Evolutionary conservation across 2,329 filamentous ascomycete genomes (phyloP).

Genomic region (Biscogniauxia mediterranea): DNA sequence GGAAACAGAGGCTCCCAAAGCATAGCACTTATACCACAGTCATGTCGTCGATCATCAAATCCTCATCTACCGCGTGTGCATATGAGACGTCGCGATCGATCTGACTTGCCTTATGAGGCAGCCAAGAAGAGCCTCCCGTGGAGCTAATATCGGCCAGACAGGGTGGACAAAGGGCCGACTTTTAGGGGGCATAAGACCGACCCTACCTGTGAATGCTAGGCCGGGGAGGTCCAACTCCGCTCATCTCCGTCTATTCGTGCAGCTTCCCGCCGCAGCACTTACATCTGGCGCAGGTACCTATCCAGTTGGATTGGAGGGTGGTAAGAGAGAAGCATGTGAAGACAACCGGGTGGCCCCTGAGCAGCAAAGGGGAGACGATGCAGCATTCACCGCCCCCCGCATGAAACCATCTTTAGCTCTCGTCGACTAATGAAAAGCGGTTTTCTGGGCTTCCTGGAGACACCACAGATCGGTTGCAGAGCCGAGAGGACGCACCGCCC

Average conservation of each 20-base stretch:
- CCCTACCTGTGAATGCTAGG: not conserved
- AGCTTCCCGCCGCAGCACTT: no score
- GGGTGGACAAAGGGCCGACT: not conserved
- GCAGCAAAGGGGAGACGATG: not conserved
- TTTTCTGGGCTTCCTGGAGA: slow-evolving; percentile 1
- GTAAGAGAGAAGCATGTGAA: not conserved
- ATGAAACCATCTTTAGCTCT: not conserved
- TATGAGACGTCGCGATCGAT: not conserved
- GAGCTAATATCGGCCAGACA: not conserved
- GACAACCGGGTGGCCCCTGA: not conserved
- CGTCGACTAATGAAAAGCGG: not conserved
- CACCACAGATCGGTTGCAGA: slow-evolving; percentile 4
- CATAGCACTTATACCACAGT: not conserved
- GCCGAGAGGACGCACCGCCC: not conserved
- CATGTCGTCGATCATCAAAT: not conserved
- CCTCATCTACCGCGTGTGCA: slow-evolving; percentile 3
- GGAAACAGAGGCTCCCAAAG: not conserved
- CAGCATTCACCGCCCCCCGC: slow-evolving; percentile 2
- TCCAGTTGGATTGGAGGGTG: not conserved
- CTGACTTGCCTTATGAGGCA: slow-evolving; percentile 1
- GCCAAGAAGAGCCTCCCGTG: not conserved
- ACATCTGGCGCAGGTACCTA: not conserved
- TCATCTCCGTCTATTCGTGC: not conserved
- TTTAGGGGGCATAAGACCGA: not conserved
- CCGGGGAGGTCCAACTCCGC: not conserved